These are phyloP conservation scores for Boletus sp. DNA, from an alignment of 768 basidiomycete genomes.

Conservation along the genomic window DNA sequence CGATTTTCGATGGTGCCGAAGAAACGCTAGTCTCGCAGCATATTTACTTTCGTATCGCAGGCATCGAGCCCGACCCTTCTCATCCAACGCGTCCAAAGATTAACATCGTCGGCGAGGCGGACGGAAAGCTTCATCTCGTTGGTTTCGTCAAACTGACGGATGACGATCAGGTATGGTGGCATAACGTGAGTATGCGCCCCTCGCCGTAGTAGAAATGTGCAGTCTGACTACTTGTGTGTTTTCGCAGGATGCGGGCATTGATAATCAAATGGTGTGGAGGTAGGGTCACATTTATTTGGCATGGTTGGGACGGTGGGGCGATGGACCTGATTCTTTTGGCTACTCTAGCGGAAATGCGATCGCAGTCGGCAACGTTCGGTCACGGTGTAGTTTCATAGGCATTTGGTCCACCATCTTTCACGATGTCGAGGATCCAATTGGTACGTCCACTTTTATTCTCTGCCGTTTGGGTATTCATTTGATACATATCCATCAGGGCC, in stretches of 20 bases:
- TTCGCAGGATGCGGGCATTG: conserved; percentile 48
- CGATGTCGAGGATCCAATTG: conserved; percentile 46
- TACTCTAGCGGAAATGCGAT: conserved; percentile 53
- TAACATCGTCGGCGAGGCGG: conserved; percentile 50
- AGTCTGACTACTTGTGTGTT: conserved; percentile 4
- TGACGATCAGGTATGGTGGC: conserved; percentile 59
- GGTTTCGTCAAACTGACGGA: conserved; percentile 55
- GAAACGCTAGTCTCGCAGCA: conserved; percentile 52
- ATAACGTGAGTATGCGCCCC: conserved; percentile 48
- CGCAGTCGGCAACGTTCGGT: conserved; percentile 58
- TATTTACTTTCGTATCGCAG: conserved; percentile 43
- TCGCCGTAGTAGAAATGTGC: background rate
- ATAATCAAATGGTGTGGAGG: conserved; percentile 55
- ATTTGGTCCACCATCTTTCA: conserved; percentile 49
- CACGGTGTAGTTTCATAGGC: conserved; percentile 56
- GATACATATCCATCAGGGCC: conserved; percentile 16
- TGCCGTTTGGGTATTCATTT: background rate
- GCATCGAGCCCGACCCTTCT: conserved; percentile 41
- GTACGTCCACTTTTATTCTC: conserved; percentile 22
- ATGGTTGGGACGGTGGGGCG: background rate
- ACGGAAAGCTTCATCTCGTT: conserved; percentile 45
- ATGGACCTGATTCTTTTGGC: background rate
- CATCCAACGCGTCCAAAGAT: conserved; percentile 53
- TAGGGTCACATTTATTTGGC: conserved; percentile 24
- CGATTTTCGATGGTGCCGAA: conserved; percentile 48